Evolutionary conservation across 140 eudicot species (phyloP).

Genomic region (Senecio squalidus): DNA sequence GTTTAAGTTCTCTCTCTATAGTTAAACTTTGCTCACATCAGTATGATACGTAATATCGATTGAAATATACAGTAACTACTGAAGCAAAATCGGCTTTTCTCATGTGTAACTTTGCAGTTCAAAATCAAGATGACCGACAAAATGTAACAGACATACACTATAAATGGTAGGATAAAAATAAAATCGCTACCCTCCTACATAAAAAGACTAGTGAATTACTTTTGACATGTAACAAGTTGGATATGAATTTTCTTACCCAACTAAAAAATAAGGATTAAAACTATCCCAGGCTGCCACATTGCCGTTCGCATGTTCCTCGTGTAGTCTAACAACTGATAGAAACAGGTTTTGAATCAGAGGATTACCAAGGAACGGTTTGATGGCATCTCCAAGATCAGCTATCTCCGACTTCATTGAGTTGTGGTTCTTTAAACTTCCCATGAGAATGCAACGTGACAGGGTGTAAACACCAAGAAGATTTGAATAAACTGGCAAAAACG

Average conservation of each 20-base stretch:
- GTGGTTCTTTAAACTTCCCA: conserved; percentile 16
- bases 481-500: conserved; percentile 78
- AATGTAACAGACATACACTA: not conserved
- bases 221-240: conserved; percentile 9
- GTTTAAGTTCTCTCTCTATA: not conserved
- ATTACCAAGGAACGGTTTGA: conserved; percentile 65
- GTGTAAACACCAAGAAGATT: conserved; percentile 74
- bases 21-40: not conserved
- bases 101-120: conserved; percentile 6
- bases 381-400: conserved; percentile 41
- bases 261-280: conserved; percentile 76
- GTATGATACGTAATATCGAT: not conserved
- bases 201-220: not conserved
- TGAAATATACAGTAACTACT: not conserved
- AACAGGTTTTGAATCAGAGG: conserved; percentile 59
- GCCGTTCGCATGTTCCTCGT: conserved; percentile 33
- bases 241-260: conserved; percentile 30
- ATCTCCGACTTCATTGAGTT: conserved; percentile 36
- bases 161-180: not conserved
- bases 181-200: conserved; percentile 4
- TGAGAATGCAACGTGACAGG: conserved; percentile 49
- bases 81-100: conserved; percentile 1
- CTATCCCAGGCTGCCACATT: conserved; percentile 50
- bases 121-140: conserved; percentile 2
- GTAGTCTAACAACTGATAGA: conserved; percentile 42